Percentiles rank a stretch among this genome's conserved stretches.
Conservation (phyloP, 2,329 filamentous ascomycete species). For the Dothistroma pini region DNA sequence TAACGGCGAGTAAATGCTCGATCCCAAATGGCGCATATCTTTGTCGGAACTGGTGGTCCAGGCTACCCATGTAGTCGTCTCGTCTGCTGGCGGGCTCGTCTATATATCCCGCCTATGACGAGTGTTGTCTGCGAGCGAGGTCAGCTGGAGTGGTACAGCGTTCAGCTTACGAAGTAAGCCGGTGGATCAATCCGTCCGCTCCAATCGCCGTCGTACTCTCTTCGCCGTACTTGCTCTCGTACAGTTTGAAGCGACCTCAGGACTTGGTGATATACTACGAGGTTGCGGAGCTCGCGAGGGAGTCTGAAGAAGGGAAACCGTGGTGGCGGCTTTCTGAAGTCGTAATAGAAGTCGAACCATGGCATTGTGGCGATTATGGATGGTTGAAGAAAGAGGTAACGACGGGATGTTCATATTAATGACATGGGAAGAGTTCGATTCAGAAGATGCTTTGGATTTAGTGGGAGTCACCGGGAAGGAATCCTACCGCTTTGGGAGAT, state of each 20-base stretch:
- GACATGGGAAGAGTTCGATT: no score
- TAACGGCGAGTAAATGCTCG: background rate
- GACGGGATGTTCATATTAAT: no score
- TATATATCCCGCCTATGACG: no score
- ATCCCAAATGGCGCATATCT: background rate
- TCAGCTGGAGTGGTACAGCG: no score
- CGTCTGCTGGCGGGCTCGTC: no score
- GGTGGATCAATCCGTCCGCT: background rate
- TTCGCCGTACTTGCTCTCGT: background rate
- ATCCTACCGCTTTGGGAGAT: no score
- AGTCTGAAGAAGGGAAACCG: background rate
- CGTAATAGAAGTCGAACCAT: background rate
- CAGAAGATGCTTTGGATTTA: no score
- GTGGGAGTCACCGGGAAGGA: no score
- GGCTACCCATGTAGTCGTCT: background rate
- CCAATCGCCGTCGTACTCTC: background rate
- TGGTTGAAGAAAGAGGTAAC: no score
- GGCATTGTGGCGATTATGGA: no score
- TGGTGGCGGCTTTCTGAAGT: background rate
- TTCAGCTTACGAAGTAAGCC: background rate
- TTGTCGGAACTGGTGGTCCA: background rate
- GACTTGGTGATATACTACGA: background rate
- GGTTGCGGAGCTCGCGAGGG: background rate
- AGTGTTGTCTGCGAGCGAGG: no score
- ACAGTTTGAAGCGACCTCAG: background rate